Base-by-base conservation (phyloP, 352 stramenopile genomes). In the Phytophthora idaei region DNA sequence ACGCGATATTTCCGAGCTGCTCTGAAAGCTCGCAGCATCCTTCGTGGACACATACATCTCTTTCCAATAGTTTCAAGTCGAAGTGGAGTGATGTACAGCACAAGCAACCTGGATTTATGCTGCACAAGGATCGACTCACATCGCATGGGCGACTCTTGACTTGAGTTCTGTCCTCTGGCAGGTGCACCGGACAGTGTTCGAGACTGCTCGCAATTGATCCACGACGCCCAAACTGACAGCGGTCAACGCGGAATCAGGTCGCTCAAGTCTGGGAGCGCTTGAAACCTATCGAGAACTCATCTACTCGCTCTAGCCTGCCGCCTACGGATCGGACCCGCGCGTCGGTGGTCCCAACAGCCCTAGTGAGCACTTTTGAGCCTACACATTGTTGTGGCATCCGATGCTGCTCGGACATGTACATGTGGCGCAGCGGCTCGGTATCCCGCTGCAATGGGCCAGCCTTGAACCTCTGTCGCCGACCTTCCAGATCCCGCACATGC, bases 131-230 rank as follows among this genome's bases (percentile, higher is more conserved):
- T 47, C 41, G 5, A 7, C 41, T 28, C 41, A 47, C 36, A 42
- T n/a, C 36, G 36, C 36, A 42, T 5, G 36, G 36, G 36, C 36
- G 5, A 42, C n/a, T 11, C 3, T 8, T 8, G 36, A 42, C 67
- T 85, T 25, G 77, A 85, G 48, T 85, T 83, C 27, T 83, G 79
- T 39, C 69, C 77, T 9, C 73, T 85, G 41, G 67, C 57, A 15
- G 68, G 71, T 3, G 68, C 63, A 5, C 52, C 63, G 6, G 63
- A 76, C 6, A 73, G 68, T 42, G 56, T 65, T 12, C 68, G 63
- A 32, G 61, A 71, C 37, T 71, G 66, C 17, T 54, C 48, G 4
- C 69, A 37, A 44, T 60, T 67, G 45, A 37, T 74, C 8, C 52
- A 66, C 37, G 42, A 71, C n/a, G 17, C 15, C 41, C 41, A 11